Evolutionary conservation across 495 filamentous ascomycete genomes (phyloP), one percentile per base, ranked within the genome.

Genomic region (Neohortaea acidophila): DNA sequence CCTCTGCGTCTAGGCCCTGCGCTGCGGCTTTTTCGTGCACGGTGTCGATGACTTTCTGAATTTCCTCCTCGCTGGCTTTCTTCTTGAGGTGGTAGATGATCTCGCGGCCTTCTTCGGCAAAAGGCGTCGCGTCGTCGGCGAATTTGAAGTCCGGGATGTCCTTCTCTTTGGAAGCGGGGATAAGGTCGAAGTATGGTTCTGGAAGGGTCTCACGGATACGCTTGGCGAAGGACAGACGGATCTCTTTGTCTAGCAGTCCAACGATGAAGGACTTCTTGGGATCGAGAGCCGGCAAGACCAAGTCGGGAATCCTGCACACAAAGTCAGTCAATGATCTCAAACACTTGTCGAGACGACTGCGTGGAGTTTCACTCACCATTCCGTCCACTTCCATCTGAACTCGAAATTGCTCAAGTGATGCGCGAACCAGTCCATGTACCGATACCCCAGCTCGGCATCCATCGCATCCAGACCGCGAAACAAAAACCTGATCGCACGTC

Each of bases 321-420:
- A 17, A 21, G 39, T 45, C 32, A 37, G 10, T 39, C 33, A 40
- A 40, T 9, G 14, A 21, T 28, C 3, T 17, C 18, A 27, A 28
- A 12, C 2, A 2, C 15, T 18, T 21, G 2, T 12, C 9, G 13
- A 2, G 9, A 36, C 10, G 8, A 38, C 13, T 7, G 11, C 33
- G 15, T 9, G n/a, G n/a, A n/a, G n/a, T n/a, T n/a, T n/a, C n/a
- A 31, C 67, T 57, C 54, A 76, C 89, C 89, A 99, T 62, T 99
- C 89, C 14, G 79, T 79, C 89, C 89, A 99, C 61, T 96, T 96
- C 89, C 89, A 99, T 2, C 91, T 89, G 51, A 96, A 99, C 26
- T 92, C 89, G 51, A 96, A 99, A 61, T 99, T 99, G 58, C 84
- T 93, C 48, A 99, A 56, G 63, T 99, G 89, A 53, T 99, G 91